Percentiles rank a stretch among this genome's conserved stretches.
These are phyloP conservation scores for Tricholomella constricta DNA, from an alignment of 768 basidiomycete genomes.

Conservation along the genomic window DNA sequence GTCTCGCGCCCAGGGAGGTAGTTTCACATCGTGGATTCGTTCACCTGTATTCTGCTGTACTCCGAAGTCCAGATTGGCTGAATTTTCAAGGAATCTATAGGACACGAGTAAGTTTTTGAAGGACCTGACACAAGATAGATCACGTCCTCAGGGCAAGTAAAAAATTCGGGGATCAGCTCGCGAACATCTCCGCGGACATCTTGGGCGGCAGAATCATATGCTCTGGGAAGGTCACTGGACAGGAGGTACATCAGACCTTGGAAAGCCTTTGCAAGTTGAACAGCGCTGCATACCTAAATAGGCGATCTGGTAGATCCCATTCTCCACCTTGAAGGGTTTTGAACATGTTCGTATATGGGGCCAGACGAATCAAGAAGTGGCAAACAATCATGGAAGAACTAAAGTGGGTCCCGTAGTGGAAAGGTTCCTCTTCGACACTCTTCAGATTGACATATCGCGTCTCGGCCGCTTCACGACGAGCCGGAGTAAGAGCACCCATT, in stretches of 20 bases:
- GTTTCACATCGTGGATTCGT: slow-evolving; percentile 81
- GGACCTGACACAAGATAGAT: background rate
- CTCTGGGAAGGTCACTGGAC: slow-evolving; percentile 69
- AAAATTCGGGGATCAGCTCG: slow-evolving; percentile 92
- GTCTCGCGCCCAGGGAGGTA: slow-evolving; percentile 87
- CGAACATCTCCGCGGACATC: slow-evolving; percentile 92
- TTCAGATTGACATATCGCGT: slow-evolving; percentile 73
- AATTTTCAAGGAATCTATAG: slow-evolving; percentile 79
- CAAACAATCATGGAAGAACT: slow-evolving; percentile 97
- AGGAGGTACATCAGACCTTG: background rate
- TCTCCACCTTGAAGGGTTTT: slow-evolving; percentile 92
- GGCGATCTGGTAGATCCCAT: slow-evolving; percentile 89
- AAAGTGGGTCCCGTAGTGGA: slow-evolving; percentile 94
- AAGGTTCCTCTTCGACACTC: slow-evolving; percentile 84
- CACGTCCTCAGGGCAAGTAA: slow-evolving; percentile 75
- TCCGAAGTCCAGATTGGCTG: slow-evolving; percentile 78
- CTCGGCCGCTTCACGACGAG: slow-evolving; percentile 72
- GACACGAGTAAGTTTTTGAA: background rate
- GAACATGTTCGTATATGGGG: slow-evolving; percentile 94
- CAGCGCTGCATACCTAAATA: slow-evolving; percentile 62
- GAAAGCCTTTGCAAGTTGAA: background rate
- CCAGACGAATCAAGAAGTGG: slow-evolving; percentile 87
- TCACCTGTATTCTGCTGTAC: slow-evolving; percentile 71
- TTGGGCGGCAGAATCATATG: slow-evolving; percentile 82
- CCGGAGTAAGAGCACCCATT: slow-evolving; percentile 86